phyloP scores from a whole-genome alignment of 495 filamentous ascomycete genomes.

The Aspergillus ellipticus region DNA sequence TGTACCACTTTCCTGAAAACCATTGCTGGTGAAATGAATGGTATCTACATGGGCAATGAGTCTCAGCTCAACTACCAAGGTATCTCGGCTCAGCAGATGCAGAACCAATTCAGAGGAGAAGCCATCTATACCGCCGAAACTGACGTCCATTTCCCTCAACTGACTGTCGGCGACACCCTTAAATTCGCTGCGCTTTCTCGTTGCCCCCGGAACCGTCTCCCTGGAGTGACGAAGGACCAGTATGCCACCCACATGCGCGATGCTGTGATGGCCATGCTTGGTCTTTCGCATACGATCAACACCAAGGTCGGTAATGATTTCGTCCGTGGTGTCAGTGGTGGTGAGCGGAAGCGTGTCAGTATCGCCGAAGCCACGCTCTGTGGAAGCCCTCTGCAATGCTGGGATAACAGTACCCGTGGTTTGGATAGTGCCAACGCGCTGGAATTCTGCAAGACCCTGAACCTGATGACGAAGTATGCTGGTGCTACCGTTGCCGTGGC shows the following conservation, averaged over 20 bases:
- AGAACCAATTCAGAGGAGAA: conserved; percentile 64
- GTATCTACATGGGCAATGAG: conserved; percentile 56
- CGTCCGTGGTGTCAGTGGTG: conserved; percentile 79
- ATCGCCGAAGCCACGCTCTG: conserved; percentile 62
- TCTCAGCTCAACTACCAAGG: conserved; percentile 72
- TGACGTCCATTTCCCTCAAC: conserved; percentile 64
- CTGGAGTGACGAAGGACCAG: conserved; percentile 44
- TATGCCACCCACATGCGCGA: conserved; percentile 50
- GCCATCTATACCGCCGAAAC: conserved; percentile 63
- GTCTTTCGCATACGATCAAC: conserved; percentile 55
- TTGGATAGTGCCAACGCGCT: conserved; percentile 82
- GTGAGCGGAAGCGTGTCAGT: conserved; percentile 71
- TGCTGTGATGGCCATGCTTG: conserved; percentile 64
- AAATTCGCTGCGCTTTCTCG: conserved; percentile 57
- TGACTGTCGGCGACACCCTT: conserved; percentile 64
- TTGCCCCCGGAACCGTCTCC: conserved; percentile 44
- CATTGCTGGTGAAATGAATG: conserved; percentile 67
- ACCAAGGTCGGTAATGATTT: conserved; percentile 69
- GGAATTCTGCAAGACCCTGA: conserved; percentile 67
- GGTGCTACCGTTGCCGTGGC: conserved; percentile 76
- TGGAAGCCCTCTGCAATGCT: conserved; percentile 69
- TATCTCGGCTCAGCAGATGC: conserved; percentile 67
- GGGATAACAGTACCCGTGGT: conserved; percentile 87
- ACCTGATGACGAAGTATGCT: conserved; percentile 72
- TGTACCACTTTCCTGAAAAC: conserved; percentile 74